phyloP scores from a whole-genome alignment of 371 early-diverging fungal species.

The Enterospora canceri region DNA sequence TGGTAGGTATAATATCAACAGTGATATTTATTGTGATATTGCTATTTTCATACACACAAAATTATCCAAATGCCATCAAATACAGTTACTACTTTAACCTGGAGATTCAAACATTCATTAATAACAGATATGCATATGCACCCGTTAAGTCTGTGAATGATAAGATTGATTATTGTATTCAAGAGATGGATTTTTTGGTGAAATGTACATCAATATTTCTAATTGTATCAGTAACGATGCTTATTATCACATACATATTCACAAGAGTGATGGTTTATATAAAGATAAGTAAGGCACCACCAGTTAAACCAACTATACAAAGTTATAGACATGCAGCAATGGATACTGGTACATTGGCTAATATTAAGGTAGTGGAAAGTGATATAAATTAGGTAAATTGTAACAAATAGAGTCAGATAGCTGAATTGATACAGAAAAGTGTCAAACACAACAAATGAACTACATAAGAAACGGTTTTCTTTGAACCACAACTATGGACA shows the following conservation, averaged over 20 bases:
- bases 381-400: too few relatives aligned
- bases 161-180: not conserved
- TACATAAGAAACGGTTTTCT: too few relatives aligned
- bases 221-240: not conserved
- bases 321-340: not conserved
- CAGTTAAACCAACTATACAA: not conserved
- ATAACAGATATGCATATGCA: not conserved
- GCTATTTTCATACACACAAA: not conserved
- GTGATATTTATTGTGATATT: not conserved
- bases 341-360: not conserved
- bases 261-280: not conserved
- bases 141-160: not conserved
- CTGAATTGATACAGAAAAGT: too few relatives aligned
- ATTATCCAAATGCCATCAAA: not conserved
- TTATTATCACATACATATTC: not conserved
- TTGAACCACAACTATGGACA: too few relatives aligned
- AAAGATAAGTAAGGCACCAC: not conserved
- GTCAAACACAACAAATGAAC: too few relatives aligned
- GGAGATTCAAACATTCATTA: not conserved
- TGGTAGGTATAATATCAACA: not conserved
- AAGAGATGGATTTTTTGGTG: not conserved
- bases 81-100: not conserved
- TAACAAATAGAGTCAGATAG: too few relatives aligned
- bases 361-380: not conserved
- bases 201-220: not conserved